Base-by-base conservation (phyloP, 441 rosid species). In the Adansonia madagascariensis region DNA sequence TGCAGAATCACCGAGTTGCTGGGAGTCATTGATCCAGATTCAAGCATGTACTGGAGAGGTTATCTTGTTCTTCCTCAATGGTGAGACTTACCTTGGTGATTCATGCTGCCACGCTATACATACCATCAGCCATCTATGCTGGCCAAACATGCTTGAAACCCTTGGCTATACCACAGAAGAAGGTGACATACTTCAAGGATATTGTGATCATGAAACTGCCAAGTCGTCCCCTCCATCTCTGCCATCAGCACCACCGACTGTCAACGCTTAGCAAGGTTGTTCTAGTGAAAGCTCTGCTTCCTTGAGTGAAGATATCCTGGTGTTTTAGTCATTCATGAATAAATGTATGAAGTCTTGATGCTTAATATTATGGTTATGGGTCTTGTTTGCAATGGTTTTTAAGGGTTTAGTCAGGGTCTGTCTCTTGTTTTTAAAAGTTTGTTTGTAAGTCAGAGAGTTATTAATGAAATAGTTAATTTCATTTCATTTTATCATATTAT, bases 81-180 rank as follows among this genome's bases (percentile, higher is more conserved):
- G 88, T 0, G 88, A 86, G 77, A 82, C 89, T 8, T 64, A 82
- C 52, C 52, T 90, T 15, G 89, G 86, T 11, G 75, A 53, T 0
- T 62, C 82, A 12, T 88, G 88, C 15, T 88, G 93, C 74, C 11
- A 27, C 0, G 89, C 86, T 24, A 78, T 89, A 15, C 75, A 77
- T 35, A 81, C 72, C 12, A 83, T 88, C 3, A 71, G 60, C 68
- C 65, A 80, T 8, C 81, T 80, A 1, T 82, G 89, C 83, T 87
- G 89, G 93, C 88, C 91, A 6, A 50, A 80, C 31, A 71, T 90
- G 82, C 71, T 88, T 1, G 70, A 71, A 4, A 77, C 87, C 2
- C 78, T 85, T 0, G 89, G 93, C 15, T 90, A 86, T 57, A 80
- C 87, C 2, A 6, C 75, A 0, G 86, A 84, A 77, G 90, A 87